Conservation (phyloP, 768 basidiomycete genomes). For the Boletus rubropictus region DNA sequence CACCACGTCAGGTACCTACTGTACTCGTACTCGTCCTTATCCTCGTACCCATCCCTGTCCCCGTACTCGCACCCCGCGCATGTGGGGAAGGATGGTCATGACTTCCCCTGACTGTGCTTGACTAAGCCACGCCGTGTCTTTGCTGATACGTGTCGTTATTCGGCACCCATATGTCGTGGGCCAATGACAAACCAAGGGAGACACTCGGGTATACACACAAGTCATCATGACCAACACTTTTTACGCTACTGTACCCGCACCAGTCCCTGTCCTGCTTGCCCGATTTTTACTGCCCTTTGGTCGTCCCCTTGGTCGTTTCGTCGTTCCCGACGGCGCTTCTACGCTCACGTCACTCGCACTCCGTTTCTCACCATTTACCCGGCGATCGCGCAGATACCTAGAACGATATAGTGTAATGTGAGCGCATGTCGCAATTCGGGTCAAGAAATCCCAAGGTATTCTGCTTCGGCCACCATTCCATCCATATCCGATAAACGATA, state of each 20-base stretch:
- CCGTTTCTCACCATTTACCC: constrained; percentile 45
- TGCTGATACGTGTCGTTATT: no score
- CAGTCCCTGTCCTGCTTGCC: constrained; percentile 12
- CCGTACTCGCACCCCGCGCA: no score
- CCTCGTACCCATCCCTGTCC: no score
- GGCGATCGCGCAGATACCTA: constrained; percentile 60
- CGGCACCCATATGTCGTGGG: no score
- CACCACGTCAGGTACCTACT: not conserved
- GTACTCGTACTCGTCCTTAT: no score
- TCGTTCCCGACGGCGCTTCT: constrained; percentile 27
- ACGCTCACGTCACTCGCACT: constrained; percentile 19
- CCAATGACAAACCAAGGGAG: no score
- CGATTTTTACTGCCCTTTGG: constrained; percentile 69
- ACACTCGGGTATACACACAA: constrained; percentile 14
- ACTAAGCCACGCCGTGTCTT: constrained; percentile 14
- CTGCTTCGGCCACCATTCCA: not conserved
- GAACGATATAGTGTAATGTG: constrained; percentile 1
- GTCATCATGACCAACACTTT: not conserved
- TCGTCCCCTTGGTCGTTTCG: constrained; percentile 57
- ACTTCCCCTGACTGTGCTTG: constrained; percentile 5
- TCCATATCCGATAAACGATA: not conserved
- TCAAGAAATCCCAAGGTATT: not conserved
- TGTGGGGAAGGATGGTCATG: no score
- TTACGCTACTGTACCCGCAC: constrained; percentile 6
- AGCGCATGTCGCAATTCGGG: constrained; percentile 12